Evolutionary conservation across 2,329 filamentous ascomycete species (phyloP).

Genomic region (Diaporthe aspalathi): DNA sequence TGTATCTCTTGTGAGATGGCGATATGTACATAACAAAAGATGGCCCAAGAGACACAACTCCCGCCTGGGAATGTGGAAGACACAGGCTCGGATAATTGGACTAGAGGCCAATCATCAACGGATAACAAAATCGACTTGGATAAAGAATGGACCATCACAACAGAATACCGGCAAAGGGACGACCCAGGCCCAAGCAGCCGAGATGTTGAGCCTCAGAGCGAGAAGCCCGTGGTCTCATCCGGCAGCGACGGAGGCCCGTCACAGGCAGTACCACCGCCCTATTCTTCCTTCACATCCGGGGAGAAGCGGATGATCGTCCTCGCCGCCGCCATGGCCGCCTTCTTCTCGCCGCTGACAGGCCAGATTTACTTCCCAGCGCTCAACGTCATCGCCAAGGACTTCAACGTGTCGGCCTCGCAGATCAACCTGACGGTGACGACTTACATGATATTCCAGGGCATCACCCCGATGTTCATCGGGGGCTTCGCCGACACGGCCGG

Average conservation of each 20-base stretch:
- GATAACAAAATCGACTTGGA: neutral
- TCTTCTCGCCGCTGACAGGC: constrained; percentile 60
- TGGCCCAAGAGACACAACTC: neutral
- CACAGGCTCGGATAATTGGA: neutral
- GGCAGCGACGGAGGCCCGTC: constrained; percentile 28
- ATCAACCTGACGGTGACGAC: constrained; percentile 66
- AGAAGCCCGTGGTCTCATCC: constrained; percentile 35
- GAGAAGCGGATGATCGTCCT: constrained; percentile 56
- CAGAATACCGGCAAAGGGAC: neutral
- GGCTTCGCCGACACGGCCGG: constrained; percentile 66
- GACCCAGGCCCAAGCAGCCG: neutral
- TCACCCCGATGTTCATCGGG: constrained; percentile 62
- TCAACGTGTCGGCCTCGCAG: constrained; percentile 54
- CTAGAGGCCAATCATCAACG: neutral
- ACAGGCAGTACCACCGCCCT: constrained; percentile 43
- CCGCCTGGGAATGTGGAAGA: neutral
- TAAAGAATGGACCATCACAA: neutral
- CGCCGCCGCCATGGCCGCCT: constrained; percentile 51
- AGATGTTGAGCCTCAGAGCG: constrained; percentile 40
- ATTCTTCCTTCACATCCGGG: constrained; percentile 54
- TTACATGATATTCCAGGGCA: constrained; percentile 70
- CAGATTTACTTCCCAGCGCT: constrained; percentile 68
- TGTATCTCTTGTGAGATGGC: neutral
- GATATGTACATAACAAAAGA: neutral
- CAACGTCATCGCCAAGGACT: constrained; percentile 58